Percentiles rank a stretch among this genome's conserved stretches.
Conservation (phyloP, 148 eudicot genomes). For the Diospyros lotus region DNA sequence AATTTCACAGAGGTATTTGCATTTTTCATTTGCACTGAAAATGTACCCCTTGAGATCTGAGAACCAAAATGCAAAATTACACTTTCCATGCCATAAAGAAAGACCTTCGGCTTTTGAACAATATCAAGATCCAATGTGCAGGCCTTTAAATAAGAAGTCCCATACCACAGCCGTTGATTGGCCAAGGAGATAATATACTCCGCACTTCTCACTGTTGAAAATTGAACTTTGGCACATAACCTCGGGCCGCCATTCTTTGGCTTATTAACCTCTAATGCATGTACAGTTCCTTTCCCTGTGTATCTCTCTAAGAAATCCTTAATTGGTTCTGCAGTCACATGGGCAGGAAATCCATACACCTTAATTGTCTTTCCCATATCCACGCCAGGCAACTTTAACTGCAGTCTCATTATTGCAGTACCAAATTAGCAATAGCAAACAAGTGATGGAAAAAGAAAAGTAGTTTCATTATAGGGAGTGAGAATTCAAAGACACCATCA, state of each 20-base stretch:
- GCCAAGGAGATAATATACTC: slow-evolving; percentile 26
- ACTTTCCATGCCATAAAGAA: slow-evolving; percentile 12
- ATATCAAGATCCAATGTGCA: slow-evolving; percentile 3
- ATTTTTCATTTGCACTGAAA: slow-evolving; percentile 14
- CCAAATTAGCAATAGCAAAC: not conserved
- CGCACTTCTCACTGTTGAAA: slow-evolving; percentile 17
- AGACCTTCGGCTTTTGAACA: slow-evolving; percentile 15
- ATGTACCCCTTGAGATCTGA: slow-evolving; percentile 16
- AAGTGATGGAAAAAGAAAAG: not conserved
- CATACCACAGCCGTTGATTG: slow-evolving; percentile 21
- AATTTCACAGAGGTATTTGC: slow-evolving; percentile 17
- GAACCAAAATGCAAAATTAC: slow-evolving; percentile 15
- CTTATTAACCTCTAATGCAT: slow-evolving; percentile 37
- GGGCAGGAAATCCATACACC: slow-evolving; percentile 32
- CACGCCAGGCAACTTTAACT: slow-evolving; percentile 10
- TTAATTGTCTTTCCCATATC: slow-evolving; percentile 47
- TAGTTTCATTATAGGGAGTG: not conserved
- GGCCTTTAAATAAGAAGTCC: slow-evolving; percentile 32
- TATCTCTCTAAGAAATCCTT: slow-evolving; percentile 26
- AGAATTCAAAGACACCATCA: not conserved
- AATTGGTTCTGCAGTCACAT: slow-evolving; percentile 22
- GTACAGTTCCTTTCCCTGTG: slow-evolving; percentile 37
- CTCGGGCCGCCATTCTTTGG: slow-evolving; percentile 12
- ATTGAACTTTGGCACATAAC: slow-evolving; percentile 38
- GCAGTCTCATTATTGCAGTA: slow-evolving; percentile 17